Base-by-base conservation (phyloP, 1,284 basidiomycete species). In the Blastosporella zonata region DNA sequence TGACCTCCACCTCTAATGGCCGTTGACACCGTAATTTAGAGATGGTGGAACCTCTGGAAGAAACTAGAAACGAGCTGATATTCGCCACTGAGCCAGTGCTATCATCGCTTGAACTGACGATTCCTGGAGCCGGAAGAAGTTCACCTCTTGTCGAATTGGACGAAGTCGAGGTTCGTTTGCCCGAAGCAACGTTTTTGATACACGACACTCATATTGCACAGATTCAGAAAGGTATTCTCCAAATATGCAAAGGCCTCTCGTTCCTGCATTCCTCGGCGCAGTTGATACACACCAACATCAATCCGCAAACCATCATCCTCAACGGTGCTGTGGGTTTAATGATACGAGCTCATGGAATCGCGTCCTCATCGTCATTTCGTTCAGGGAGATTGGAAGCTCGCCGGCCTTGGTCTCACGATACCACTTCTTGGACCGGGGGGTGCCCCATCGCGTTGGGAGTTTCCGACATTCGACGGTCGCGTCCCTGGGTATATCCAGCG, bases 321-420 rank as follows among this genome's bases (percentile, higher is more conserved):
- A 97, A 97, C 61, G 79, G 81, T 52, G 83, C 91, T 57, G 93
- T 93, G 55, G 62, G 87, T 77, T n/a, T 28, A 27, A 25, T 17
- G 9, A 34, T 17, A 18, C n/a, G 37, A 18, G 2, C 15, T 17
- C 23, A 43, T 20, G 17, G 17, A 35, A 23, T 18, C 10, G n/a
- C 40, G 22, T 43, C 43, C 27, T 33, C 40, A 53, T 40, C 33
- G 18, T 42, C 25, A 28, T 39, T 20, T n/a, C 49, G 34, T 51
- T 44, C 55, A 97, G 90, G 96, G 97, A 29, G 96, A 99, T 67
- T 99, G 96, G 96, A 99, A 98, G 71, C 78, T 99, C 41, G 87
- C 89, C 12, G 95, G 94, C 0, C 79, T 98, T 36, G 91, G 90
- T 4, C 74, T 95, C 44, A 93, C 92, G 0, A 93, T 95, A 13